Base-by-base conservation (phyloP, 2,329 filamentous ascomycete genomes). In the Fusarium beomiforme region DNA sequence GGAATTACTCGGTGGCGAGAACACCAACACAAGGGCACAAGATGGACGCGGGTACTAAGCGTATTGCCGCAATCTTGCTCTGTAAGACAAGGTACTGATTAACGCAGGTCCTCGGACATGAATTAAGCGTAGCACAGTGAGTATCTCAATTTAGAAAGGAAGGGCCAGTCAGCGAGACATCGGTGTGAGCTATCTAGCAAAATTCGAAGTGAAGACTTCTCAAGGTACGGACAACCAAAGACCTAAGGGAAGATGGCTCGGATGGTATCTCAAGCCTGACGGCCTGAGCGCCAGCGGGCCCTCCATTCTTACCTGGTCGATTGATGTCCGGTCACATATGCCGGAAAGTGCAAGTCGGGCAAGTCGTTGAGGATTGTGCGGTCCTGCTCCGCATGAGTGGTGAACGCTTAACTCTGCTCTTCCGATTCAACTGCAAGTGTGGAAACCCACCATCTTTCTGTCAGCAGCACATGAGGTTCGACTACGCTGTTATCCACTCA, bases 1-100 rank as follows among this genome's bases (percentile, higher is more conserved):
- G 69, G 49, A 24, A 59, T 55, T 39, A 31, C 42, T 56, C 58
- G 57, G 69, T 72, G 69, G 69, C 69, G 26, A 72, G 36, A 57
- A 59, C 50, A 55, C 51, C 60, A 57, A 46, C 29, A 47, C 54
- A 43, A 56, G 49, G 23, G 42, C 42, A 51, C 49, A 59, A 29
- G 26, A 7, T 29, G 56, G 44, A 37, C 24, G 47, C 34, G 47
- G 53, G 57, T 66, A 63, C 66, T 54, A 36, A 33, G 49, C 47
- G 65, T 36, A 50, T 57, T 49, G 34, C 55, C 26, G 46, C 59
- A 62, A 51, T 56, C 57, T 37, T 56, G 37, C 64, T 49, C 42
- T 29, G 39, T 36, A 41, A 29, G 31, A 23, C 29, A 42, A 71
- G 42, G 59, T 71, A 69, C 42, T 37, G 19, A 26, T 11, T 24